phyloP scores from a whole-genome alignment of 2,329 filamentous ascomycete species.

The Ceratocystis cubensis region DNA sequence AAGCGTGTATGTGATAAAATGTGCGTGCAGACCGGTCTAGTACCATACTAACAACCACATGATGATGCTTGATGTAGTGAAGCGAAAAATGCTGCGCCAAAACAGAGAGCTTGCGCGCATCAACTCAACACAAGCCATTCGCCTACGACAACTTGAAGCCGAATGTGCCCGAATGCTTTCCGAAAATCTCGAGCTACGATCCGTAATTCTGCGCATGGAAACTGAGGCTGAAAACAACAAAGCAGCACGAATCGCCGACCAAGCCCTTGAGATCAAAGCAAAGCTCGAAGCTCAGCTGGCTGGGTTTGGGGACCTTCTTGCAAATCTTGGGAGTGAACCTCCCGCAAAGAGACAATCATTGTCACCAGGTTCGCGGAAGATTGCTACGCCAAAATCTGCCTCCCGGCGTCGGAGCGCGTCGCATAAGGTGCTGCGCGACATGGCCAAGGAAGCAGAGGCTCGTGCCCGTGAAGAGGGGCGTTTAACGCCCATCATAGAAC shows the following conservation, averaged over 20 bases:
- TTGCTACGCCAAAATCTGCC: slow-evolving; percentile 33
- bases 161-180: slow-evolving; percentile 62
- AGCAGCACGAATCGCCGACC: slow-evolving; percentile 47
- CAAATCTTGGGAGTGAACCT: slow-evolving; percentile 50
- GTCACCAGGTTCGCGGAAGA: slow-evolving; percentile 29
- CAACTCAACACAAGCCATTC: slow-evolving; percentile 65
- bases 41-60: slow-evolving; percentile 11
- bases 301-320: slow-evolving; percentile 56
- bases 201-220: slow-evolving; percentile 57
- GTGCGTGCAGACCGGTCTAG: neutral
- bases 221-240: slow-evolving; percentile 52
- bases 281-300: slow-evolving; percentile 60
- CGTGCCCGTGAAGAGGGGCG: slow-evolving; percentile 41
- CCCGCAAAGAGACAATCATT: slow-evolving; percentile 38
- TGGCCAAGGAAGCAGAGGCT: slow-evolving; percentile 42
- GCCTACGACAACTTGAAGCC: slow-evolving; percentile 63
- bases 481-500: slow-evolving; percentile 56
- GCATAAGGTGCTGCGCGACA: slow-evolving; percentile 44
- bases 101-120: slow-evolving; percentile 71
- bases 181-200: slow-evolving; percentile 64
- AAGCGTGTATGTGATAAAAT: slow-evolving; percentile 48
- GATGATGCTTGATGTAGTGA: slow-evolving; percentile 40
- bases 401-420: slow-evolving; percentile 38
- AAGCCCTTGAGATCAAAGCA: slow-evolving; percentile 55
- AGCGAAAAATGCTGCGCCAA: slow-evolving; percentile 66